Base-by-base conservation (phyloP, 441 rosid species). In the Geranium incanum region DNA sequence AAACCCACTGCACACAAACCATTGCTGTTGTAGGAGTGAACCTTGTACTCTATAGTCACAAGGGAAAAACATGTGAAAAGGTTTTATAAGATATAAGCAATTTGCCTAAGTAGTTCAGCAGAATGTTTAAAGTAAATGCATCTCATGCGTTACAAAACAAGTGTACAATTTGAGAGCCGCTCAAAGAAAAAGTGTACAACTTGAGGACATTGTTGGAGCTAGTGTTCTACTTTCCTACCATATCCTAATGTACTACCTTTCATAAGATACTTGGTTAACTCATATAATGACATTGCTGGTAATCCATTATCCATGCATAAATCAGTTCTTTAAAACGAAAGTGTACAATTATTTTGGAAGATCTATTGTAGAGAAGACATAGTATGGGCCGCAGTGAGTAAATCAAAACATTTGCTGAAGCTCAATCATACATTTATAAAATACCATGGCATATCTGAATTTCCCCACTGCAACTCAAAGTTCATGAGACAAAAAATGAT, bases 1-100 rank as follows among this genome's bases (percentile, higher is more conserved):
- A 52, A 52, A 52, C 60, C 60, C 60, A 52, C 60, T 5, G 60
- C 60, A 52, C 60, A 52, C 6, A 52, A 52, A 52, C 60, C 60
- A 52, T 52, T 52, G 60, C 19, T 13, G 60, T 52, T 52, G 60
- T 52, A 52, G 4, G 60, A 52, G 60, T 52, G 60, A 52, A 52
- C 60, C 60, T 52, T 52, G 60, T 52, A 52, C 60, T 52, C 60
- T 52, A 13, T 5, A 52, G 21, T 5, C 60, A 52, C 52, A 15
- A 52, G 0, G 60, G 52, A 45, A 45, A 45, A 12, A 12, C 52
- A 45, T n/a, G 13, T 9, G 2, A 45, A 12, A n/a, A 45, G 15
- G 13, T 45, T 45, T 45, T 45, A 45, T 12, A 45, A 45, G 13
- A 11, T 13, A 45, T 3, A 45, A 9, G 52, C 52, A 45, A 45